Conservation (phyloP, 768 basidiomycete genomes). For the Hypholoma fasciculare region DNA sequence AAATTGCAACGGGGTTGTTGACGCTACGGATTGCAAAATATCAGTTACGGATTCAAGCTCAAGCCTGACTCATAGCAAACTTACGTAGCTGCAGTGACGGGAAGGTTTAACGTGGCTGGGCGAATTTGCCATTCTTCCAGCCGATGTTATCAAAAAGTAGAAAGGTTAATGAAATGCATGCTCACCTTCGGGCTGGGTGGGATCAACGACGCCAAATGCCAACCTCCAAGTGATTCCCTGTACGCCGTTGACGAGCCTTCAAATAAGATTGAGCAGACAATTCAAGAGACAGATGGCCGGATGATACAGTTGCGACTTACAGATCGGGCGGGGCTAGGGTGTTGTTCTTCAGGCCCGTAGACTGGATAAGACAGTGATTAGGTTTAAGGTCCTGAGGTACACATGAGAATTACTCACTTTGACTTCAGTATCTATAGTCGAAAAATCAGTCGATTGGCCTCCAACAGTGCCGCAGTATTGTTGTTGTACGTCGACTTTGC, state of each 20-base stretch:
- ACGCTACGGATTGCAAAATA: slow-evolving; percentile 33
- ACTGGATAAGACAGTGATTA: slow-evolving; percentile 27
- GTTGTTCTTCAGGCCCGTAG: slow-evolving; percentile 52
- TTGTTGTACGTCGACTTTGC: slow-evolving; percentile 47
- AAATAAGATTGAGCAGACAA: not conserved
- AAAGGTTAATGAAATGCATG: not conserved
- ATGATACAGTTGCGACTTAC: slow-evolving; percentile 28
- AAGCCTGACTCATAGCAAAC: slow-evolving; percentile 23
- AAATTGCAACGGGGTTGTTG: slow-evolving; percentile 58
- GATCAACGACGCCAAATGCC: slow-evolving; percentile 54
- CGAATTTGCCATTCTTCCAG: slow-evolving; percentile 59
- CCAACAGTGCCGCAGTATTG: slow-evolving; percentile 66
- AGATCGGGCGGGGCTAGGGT: slow-evolving; percentile 63
- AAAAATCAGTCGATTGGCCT: slow-evolving; percentile 61
- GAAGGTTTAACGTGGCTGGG: slow-evolving; percentile 53
- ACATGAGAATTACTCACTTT: slow-evolving; percentile 34
- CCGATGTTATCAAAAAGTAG: not conserved
- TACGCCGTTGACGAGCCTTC: slow-evolving; percentile 53
- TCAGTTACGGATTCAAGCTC: slow-evolving; percentile 9
- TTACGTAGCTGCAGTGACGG: slow-evolving; percentile 49
- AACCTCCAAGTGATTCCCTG: slow-evolving; percentile 68
- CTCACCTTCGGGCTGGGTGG: slow-evolving; percentile 57
- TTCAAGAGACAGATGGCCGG: not conserved
- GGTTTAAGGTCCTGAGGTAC: not conserved
- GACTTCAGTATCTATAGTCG: slow-evolving; percentile 59